A percentile compares a stretch with the other conserved stretches of the same genome.
Evolutionary conservation across 305 asterid species (phyloP).

Genomic region (Fraxinus baroniana): DNA sequence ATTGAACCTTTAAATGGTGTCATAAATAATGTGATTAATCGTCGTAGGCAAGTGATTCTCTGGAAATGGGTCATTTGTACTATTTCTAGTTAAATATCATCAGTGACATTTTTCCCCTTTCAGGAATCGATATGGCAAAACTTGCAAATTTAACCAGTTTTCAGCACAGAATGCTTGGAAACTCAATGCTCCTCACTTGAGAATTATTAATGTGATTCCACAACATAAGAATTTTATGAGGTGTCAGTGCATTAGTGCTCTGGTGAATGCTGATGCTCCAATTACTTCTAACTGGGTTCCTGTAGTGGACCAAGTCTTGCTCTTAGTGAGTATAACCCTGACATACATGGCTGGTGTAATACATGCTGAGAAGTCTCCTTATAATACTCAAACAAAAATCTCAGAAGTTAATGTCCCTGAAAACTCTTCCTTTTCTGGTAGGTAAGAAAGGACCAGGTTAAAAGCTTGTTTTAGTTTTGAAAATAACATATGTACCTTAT

Average conservation of each 20-base stretch:
- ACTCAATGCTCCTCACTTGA: slow-evolving; percentile 29
- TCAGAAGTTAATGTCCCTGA: slow-evolving; percentile 43
- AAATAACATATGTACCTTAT: slow-evolving; percentile 13
- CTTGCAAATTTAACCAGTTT: slow-evolving; percentile 29
- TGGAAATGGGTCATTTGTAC: neutral
- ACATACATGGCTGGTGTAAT: slow-evolving; percentile 79
- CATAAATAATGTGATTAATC: neutral
- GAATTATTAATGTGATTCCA: slow-evolving; percentile 30
- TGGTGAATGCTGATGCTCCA: slow-evolving; percentile 56
- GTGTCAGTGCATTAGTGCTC: slow-evolving; percentile 54
- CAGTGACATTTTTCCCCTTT: neutral
- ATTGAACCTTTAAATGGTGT: neutral
- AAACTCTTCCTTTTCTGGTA: slow-evolving; percentile 66
- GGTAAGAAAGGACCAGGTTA: slow-evolving; percentile 80
- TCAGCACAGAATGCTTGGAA: slow-evolving; percentile 38
- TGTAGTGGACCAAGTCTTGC: slow-evolving; percentile 70
- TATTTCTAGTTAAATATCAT: neutral
- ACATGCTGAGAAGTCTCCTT: slow-evolving; percentile 44
- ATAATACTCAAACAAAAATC: slow-evolving; percentile 30
- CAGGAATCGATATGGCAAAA: slow-evolving; percentile 32
- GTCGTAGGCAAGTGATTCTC: neutral
- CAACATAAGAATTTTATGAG: slow-evolving; percentile 34
- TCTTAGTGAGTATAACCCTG: slow-evolving; percentile 69
- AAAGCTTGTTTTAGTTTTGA: slow-evolving; percentile 31
- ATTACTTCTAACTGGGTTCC: slow-evolving; percentile 62